These are phyloP conservation scores for Chlamydomonas sp. DNA, from an alignment of 139 green algal species.

Conservation along the genomic window DNA sequence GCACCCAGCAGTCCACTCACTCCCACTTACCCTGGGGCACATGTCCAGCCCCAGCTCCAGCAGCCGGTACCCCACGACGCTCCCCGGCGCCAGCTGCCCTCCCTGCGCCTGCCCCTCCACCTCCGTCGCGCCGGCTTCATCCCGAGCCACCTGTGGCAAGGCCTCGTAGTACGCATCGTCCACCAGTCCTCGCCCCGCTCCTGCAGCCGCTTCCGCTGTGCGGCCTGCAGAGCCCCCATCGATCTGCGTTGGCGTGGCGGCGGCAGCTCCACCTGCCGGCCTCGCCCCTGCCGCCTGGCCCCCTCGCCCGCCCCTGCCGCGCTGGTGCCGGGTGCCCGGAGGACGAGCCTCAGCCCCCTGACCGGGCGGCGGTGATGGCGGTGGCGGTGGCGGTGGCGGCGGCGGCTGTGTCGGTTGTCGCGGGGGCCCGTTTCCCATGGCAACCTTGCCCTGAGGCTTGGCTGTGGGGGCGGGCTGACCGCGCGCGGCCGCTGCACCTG, in stretches of 20 bases:
- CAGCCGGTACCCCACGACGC: slow-evolving; percentile 30
- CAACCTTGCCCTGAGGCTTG: neutral
- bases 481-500: too few species aligned
- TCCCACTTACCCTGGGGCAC: slow-evolving; percentile 16
- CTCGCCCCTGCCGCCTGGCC: too few species aligned
- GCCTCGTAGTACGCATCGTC: neutral
- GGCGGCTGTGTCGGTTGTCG: neutral
- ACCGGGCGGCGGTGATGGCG: neutral
- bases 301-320: too few species aligned
- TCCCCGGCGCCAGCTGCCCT: neutral
- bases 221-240: too few species aligned
- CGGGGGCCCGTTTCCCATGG: neutral
- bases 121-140: too few species aligned
- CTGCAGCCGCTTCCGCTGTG: too few species aligned
- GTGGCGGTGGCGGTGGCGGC: neutral
- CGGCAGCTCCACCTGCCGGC: neutral
- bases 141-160: neutral
- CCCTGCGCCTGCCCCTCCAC: neutral
- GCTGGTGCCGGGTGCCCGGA: too few species aligned
- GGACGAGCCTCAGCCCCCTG: too few species aligned
- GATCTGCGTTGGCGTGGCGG: neutral
- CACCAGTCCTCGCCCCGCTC: too few species aligned
- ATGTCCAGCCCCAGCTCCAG: slow-evolving; percentile 23
- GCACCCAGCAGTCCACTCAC: too few species aligned
- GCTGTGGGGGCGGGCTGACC: neutral